Base-by-base conservation (phyloP, 305 asterid species). In the Andrographis paniculata region DNA sequence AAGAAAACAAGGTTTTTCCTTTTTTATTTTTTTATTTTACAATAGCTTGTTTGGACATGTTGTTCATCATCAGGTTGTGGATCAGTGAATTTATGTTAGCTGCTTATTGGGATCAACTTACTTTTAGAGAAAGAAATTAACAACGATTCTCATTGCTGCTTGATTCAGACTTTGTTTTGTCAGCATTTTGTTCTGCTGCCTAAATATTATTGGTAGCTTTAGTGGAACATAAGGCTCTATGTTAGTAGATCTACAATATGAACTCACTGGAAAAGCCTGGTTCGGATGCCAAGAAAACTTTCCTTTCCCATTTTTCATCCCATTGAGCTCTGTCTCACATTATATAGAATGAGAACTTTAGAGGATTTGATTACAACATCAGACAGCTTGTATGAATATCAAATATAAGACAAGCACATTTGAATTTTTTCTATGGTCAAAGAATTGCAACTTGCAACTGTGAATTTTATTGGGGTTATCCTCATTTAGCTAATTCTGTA, bases 371-470 rank as follows among this genome's bases (percentile, higher is more conserved):
- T 37, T 31, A 11, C 11, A 37, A 37, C 12, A 2, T 33, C n/a
- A 33, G 8, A 33, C 12, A n/a, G 14, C n/a, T n/a, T 33, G 2
- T 33, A 13, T 3, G 8, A 13, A 0, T 14, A 1, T n/a, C 17
- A 5, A 13, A 12, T n/a, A 13, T 5, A 17, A 13, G 5, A 9
- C 28, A 17, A n/a, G 31, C 48, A 20, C 31, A n/a, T n/a, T 0
- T 45, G 10, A 7, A 38, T 30, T 42, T 0, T 48, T 8, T 6
- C 28, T 36, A n/a, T 38, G 15, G n/a, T 21, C 5, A 37, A 38
- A 14, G 4, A 50, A 50, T 20, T n/a, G 56, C 56, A 20, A 22
- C 10, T n/a, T 5, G 45, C 45, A 20, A 30, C 35, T 50, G 31
- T 36, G 36, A 50, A 21, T 35, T 36, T 4, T 36, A 30, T 18